phyloP scores from a whole-genome alignment of 768 basidiomycete genomes.

The Coprinopsis cinerea region DNA sequence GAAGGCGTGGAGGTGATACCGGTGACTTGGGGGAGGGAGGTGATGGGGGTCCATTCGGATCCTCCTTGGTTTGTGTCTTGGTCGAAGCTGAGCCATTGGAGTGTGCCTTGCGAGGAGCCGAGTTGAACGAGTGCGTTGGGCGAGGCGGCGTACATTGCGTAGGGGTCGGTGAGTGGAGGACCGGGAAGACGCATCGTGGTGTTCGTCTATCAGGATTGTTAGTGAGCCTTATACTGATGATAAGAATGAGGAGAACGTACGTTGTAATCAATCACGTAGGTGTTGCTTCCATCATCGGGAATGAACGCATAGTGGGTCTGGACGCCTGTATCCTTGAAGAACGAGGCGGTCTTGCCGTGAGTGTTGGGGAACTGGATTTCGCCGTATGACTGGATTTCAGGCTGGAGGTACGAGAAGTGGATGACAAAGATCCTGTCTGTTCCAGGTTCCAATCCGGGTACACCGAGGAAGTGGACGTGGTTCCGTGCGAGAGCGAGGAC shows the following conservation, averaged over 20 bases:
- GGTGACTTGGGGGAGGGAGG: background rate
- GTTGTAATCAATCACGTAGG: conserved; percentile 68
- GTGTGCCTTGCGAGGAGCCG: conserved; percentile 43
- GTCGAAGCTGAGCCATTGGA: conserved; percentile 57
- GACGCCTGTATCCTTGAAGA: conserved; percentile 55
- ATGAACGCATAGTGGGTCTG: conserved; percentile 74
- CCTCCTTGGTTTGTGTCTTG: conserved; percentile 26
- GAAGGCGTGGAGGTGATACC: background rate
- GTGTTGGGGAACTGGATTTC: conserved; percentile 52
- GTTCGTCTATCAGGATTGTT: conserved; percentile 42
- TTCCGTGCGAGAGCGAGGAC: conserved; percentile 70
- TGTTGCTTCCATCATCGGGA: conserved; percentile 63
- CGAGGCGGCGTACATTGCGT: conserved; percentile 59
- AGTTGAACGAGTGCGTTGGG: conserved; percentile 62
- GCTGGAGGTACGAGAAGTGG: conserved; percentile 74
- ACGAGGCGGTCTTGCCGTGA: conserved; percentile 63
- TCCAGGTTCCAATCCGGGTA: conserved; percentile 51
- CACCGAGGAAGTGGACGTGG: conserved; percentile 66
- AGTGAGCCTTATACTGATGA: background rate
- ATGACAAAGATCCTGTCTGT: conserved; percentile 67
- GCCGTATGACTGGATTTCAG: conserved; percentile 54
- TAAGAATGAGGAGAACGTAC: conserved; percentile 24
- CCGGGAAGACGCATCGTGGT: conserved; percentile 55
- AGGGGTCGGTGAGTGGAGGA: conserved; percentile 53
- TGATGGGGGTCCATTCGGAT: background rate